Conservation (phyloP, 164 flowering plant genomes). For the Vitis rotundifolia region DNA sequence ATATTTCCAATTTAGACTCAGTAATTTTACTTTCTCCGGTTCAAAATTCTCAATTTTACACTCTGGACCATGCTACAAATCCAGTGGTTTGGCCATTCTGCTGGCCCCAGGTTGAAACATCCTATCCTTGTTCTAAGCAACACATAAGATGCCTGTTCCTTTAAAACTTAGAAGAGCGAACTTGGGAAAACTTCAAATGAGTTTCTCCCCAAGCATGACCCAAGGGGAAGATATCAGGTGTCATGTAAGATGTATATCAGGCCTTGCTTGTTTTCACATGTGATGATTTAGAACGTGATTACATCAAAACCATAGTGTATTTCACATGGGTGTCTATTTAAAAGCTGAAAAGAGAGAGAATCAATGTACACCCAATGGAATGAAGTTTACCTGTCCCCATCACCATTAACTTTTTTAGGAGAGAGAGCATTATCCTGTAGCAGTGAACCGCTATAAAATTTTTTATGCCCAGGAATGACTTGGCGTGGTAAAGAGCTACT, state of each 20-base stretch:
- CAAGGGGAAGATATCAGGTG: neutral
- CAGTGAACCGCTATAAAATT: constrained; percentile 62
- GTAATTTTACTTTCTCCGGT: too few relatives aligned
- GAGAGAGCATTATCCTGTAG: constrained; percentile 60
- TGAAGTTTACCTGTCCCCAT: constrained; percentile 63
- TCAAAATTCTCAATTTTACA: too few relatives aligned
- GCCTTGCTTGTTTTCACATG: neutral
- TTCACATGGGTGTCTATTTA: neutral
- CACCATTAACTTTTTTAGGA: constrained; percentile 42
- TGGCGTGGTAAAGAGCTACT: constrained; percentile 39
- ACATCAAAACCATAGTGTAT: neutral
- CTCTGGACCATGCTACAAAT: too few relatives aligned
- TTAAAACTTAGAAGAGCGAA: neutral
- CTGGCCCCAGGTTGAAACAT: too few relatives aligned
- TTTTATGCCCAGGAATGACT: constrained; percentile 39
- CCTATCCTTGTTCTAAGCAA: too few relatives aligned
- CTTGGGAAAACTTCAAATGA: neutral
- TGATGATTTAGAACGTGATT: neutral
- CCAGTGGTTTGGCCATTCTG: too few relatives aligned
- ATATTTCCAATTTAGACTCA: too few relatives aligned
- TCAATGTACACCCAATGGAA: neutral
- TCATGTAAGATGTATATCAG: neutral
- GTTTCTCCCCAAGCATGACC: neutral
- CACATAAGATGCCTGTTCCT: too few relatives aligned
- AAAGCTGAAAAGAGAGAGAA: neutral